Evolutionary conservation across 2,329 filamentous ascomycete genomes (phyloP).

Genomic region (Mycosphaerella sp.): DNA sequence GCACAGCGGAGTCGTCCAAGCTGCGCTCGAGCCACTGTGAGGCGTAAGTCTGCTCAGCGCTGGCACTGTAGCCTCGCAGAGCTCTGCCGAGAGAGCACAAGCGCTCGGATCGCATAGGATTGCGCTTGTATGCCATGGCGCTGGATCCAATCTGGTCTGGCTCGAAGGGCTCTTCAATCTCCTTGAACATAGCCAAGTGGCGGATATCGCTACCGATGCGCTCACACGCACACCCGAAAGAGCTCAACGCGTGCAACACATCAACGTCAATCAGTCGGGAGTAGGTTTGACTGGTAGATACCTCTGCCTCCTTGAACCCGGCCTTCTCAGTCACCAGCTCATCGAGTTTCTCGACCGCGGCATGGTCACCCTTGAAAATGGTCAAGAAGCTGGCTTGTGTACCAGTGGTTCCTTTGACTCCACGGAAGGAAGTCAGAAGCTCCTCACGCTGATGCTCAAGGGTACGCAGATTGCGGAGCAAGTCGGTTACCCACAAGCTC

Average conservation of each 20-base stretch:
- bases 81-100: constrained; percentile 53
- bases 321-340: constrained; percentile 60
- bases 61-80: constrained; percentile 46
- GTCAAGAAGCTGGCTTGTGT: constrained; percentile 73
- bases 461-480: constrained; percentile 67
- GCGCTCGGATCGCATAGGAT: constrained; percentile 55
- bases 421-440: constrained; percentile 61
- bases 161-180: constrained; percentile 80
- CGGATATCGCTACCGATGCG: constrained; percentile 70
- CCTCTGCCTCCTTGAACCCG: constrained; percentile 56
- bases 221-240: constrained; percentile 71
- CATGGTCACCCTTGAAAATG: constrained; percentile 57
- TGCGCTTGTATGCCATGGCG: constrained; percentile 63
- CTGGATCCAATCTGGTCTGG: constrained; percentile 67
- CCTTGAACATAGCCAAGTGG: constrained; percentile 69
- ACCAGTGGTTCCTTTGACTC: constrained; percentile 66
- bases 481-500: constrained; percentile 68
- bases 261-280: constrained; percentile 76
- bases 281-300: constrained; percentile 67
- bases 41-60: constrained; percentile 60
- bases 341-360: constrained; percentile 57
- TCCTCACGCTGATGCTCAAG: constrained; percentile 63
- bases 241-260: constrained; percentile 73
- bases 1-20: constrained; percentile 69
- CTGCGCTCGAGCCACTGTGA: constrained; percentile 73